Percentiles rank a stretch among this genome's conserved stretches.
These are phyloP conservation scores for Colletotrichum sp. DNA, from an alignment of 2,329 filamentous ascomycete species.

Conservation along the genomic window DNA sequence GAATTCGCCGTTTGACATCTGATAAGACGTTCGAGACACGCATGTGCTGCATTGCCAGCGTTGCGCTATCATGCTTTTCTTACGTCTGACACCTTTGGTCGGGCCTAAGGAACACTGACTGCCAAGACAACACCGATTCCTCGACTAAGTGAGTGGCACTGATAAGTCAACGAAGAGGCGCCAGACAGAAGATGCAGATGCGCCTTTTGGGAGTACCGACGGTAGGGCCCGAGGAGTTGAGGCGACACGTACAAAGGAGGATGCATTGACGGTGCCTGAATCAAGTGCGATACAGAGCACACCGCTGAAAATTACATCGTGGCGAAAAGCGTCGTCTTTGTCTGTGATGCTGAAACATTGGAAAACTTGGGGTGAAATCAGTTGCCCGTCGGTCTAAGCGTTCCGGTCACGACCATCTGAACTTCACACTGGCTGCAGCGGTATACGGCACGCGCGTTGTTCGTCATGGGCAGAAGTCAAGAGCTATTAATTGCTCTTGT, in stretches of 20 bases:
- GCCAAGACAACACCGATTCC: not conserved
- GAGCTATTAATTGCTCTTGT: not conserved
- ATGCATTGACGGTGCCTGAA: conserved; percentile 6
- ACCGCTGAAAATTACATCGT: not conserved
- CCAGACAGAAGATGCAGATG: not conserved
- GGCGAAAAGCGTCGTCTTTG: conserved; percentile 21
- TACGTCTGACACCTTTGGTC: not conserved
- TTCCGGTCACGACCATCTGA: conserved; percentile 5
- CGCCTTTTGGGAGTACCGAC: not conserved
- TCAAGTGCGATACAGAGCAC: not conserved
- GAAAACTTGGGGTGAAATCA: conserved; percentile 19
- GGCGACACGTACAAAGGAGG: not conserved
- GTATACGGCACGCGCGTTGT: not conserved
- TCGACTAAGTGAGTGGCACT: not conserved
- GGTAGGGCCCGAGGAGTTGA: not conserved
- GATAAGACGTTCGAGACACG: conserved; percentile 10
- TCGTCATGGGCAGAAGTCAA: not conserved
- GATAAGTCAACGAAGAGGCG: not conserved
- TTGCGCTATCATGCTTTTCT: not conserved
- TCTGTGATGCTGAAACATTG: conserved; percentile 19
- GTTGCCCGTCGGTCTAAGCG: not conserved
- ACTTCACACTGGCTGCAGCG: conserved; percentile 4
- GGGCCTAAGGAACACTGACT: not conserved
- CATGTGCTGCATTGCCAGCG: not conserved
- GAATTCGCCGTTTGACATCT: not conserved